These are phyloP conservation scores for Pezicula neosporulosa DNA, from an alignment of 2,329 filamentous ascomycete genomes.

Conservation along the genomic window DNA sequence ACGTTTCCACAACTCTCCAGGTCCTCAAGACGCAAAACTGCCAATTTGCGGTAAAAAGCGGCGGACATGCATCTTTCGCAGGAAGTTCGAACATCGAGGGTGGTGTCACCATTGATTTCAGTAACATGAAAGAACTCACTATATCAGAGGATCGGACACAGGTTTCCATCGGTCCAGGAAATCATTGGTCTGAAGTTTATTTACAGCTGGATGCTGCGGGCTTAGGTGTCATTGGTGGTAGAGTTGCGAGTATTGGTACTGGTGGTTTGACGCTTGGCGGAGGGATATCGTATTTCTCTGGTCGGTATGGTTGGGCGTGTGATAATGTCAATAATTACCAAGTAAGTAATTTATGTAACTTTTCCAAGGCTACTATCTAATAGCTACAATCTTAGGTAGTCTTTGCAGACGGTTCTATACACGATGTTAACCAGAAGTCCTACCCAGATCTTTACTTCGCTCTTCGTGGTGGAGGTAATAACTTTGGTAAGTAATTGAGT, in stretches of 20 bases:
- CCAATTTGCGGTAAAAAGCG: slow-evolving; percentile 5
- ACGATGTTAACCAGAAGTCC: slow-evolving; percentile 32
- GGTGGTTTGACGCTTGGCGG: background rate
- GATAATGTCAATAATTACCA: slow-evolving; percentile 4
- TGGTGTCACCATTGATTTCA: slow-evolving; percentile 9
- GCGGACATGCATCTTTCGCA: slow-evolving; percentile 2
- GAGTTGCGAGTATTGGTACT: slow-evolving; percentile 14
- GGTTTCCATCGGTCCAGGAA: slow-evolving; percentile 1
- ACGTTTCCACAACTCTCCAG: slow-evolving; percentile 3
- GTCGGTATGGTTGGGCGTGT: background rate
- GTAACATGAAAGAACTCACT: slow-evolving; percentile 1
- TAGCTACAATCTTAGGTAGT: slow-evolving; percentile 48
- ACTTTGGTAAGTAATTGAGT: slow-evolving; percentile 36
- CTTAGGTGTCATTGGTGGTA: slow-evolving; percentile 16
- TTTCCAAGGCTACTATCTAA: slow-evolving; percentile 42
- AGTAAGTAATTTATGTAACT: background rate
- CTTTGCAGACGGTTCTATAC: slow-evolving; percentile 44
- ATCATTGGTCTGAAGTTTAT: slow-evolving; percentile 3
- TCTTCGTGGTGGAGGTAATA: slow-evolving; percentile 54
- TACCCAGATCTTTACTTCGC: slow-evolving; percentile 48
- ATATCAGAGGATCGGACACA: slow-evolving; percentile 1
- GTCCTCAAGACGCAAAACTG: background rate
- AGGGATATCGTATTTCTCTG: slow-evolving; percentile 4
- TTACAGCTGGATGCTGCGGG: background rate
- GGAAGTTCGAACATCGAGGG: slow-evolving; percentile 6